Evolutionary conservation across 257 asterid species (phyloP).

Genomic region (Solanum habrochaites): DNA sequence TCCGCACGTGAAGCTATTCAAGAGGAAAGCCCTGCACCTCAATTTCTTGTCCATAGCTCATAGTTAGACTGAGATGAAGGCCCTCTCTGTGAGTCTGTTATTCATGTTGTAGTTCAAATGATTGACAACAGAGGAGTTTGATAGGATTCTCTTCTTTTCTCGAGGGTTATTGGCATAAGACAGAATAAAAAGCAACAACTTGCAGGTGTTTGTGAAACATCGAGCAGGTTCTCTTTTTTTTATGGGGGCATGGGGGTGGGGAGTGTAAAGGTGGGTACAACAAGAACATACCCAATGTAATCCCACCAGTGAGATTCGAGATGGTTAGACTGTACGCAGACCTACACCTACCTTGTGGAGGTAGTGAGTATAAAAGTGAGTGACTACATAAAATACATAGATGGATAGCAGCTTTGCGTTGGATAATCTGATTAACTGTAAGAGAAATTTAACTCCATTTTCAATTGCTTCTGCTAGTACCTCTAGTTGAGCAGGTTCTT

Average conservation of each 20-base stretch:
- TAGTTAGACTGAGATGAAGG: background rate
- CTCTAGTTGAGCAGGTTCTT: background rate
- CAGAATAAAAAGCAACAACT: background rate
- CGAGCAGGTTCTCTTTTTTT: background rate
- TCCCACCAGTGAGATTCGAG: background rate
- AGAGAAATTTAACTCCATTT: background rate
- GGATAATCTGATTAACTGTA: background rate
- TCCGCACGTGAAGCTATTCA: background rate
- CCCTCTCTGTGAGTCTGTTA: background rate
- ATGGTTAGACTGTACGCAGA: background rate
- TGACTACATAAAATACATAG: background rate
- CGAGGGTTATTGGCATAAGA: background rate
- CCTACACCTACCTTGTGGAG: background rate
- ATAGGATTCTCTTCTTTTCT: background rate
- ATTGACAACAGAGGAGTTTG: background rate
- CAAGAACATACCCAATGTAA: background rate
- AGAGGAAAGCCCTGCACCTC: background rate
- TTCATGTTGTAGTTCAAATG: background rate
- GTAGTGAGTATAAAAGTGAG: background rate
- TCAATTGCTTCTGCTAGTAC: background rate
- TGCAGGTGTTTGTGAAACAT: background rate
- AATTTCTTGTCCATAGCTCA: background rate
- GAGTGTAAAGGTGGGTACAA: background rate
- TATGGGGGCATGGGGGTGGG: background rate
- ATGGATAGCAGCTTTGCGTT: background rate